Base-by-base conservation (phyloP, 305 asterid genomes). In the Ajuga reptans region DNA sequence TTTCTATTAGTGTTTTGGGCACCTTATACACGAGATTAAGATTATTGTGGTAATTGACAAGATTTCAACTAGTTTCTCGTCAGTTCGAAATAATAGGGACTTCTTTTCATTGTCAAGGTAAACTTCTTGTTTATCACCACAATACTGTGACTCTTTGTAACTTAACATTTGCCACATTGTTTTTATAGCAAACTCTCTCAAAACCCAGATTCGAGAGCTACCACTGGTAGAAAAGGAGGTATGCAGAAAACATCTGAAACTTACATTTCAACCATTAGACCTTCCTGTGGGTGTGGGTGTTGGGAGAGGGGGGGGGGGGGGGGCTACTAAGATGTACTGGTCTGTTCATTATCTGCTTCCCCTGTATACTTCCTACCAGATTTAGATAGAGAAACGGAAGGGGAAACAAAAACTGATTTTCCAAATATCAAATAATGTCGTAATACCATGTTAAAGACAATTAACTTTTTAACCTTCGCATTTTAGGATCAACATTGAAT, bases 151-250 rank as follows among this genome's bases (percentile, higher is more conserved):
- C 59, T 60, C 66, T 69, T 63, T 73, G 68, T 47, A 54, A 60
- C 49, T 69, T 51, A 50, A 70, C 39, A n/a, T 73, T 31, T 24
- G 17, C 17, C 3, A 21, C 78, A 39, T 72, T 75, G 49, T 72
- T 56, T 76, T 11, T 79, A 78, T 91, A 91, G 98, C 81, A 79
- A 81, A 63, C 82, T 70, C 47, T 68, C 83, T 75, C 82, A 77
- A 71, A 72, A 73, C 67, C 77, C 77, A 55, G 88, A 73, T 74
- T 70, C 89, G 52, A 73, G 59, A 61, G 72, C 55, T 56, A 64
- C 73, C 31, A 63, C 68, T 68, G 79, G 70, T 74, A 68, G 54
- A 61, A 80, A 77, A 71, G 69, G 79, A 79, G 96, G 96, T 91
- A 70, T 36, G 76, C 65, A 36, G 36, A 6, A 69, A 68, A 51